Base-by-base conservation (phyloP, 306 rosid genomes). In the Cucumis hystrix region DNA sequence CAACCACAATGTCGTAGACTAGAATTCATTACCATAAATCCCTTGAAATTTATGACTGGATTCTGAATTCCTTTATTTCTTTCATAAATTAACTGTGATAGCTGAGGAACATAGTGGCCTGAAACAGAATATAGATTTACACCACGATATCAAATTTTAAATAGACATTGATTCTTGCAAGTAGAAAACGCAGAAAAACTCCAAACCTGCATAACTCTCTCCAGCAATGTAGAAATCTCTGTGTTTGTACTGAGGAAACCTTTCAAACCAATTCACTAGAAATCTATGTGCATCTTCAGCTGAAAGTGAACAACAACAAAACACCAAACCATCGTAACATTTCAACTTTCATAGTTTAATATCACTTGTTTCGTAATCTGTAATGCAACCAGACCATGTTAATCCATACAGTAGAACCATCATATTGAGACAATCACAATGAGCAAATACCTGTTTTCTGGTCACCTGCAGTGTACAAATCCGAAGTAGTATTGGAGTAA, bases 101-200 rank as follows among this genome's bases (percentile, higher is more conserved):
- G 63, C 86, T 91, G 99, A 75, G 96, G 99, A 87, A 95, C 90
- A 84, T 90, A 95, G 77, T 95, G 99, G 78, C 99, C 99, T 92
- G 85, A 84, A 84, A 81, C 67, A 47, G 55, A 76, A 28, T 13
- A 69, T 18, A n/a, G 28, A 33, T 8, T 76, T 45, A 54, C 25
- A 14, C 12, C 64, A 23, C 39, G 21, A 15, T 16, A 59, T 73
- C 30, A 11, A 73, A 30, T 54, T 76, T 62, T 61, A 54, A 78
- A 57, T 17, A 55, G 45, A 28, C n/a, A n/a, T 35, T 20, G 10
- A 28, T 49, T 23, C 62, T 18, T n/a, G 20, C 10, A 51, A 62
- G 74, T 35, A 13, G 14, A 33, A 4, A 49, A 49, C 2, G 10
- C 64, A 67, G 59, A 45, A 77, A 52, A 78, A 55, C 73, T 68